Conservation (phyloP, 2,329 filamentous ascomycete species). For the Rhynchosporium agropyri region DNA sequence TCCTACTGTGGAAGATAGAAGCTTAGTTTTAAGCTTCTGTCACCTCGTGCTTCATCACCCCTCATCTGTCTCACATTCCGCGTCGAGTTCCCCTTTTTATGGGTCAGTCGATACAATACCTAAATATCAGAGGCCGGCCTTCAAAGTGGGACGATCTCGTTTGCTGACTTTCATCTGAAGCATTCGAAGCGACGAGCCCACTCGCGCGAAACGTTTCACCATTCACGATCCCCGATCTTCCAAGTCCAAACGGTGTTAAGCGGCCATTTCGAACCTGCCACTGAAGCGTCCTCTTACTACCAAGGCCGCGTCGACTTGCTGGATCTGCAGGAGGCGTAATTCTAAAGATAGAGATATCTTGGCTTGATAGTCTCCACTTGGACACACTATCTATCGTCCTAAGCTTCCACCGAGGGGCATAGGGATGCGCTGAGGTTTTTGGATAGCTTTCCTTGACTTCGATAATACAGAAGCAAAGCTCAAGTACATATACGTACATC, state of each 20-base stretch:
- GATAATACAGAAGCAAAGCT: background rate
- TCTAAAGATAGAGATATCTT: slow-evolving; percentile 10
- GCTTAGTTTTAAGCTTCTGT: slow-evolving; percentile 39
- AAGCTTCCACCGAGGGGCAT: background rate
- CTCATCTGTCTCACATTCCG: slow-evolving; percentile 34
- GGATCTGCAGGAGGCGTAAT: slow-evolving; percentile 8
- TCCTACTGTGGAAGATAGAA: slow-evolving; percentile 8
- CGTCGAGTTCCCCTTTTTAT: slow-evolving; percentile 28
- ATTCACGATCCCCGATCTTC: slow-evolving; percentile 21
- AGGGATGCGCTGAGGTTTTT: slow-evolving; percentile 17
- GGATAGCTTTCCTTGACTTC: slow-evolving; percentile 11
- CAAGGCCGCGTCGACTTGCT: slow-evolving; percentile 23
- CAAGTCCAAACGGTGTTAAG: slow-evolving; percentile 23
- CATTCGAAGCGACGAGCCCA: slow-evolving; percentile 37
- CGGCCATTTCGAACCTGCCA: slow-evolving; percentile 17
- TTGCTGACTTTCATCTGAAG: slow-evolving; percentile 40
- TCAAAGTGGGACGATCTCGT: slow-evolving; percentile 28
- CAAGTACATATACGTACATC: slow-evolving; percentile 1
- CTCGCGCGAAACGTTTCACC: slow-evolving; percentile 35
- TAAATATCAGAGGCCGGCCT: background rate
- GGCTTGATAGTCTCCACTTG: background rate
- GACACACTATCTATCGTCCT: background rate
- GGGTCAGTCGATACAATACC: background rate
- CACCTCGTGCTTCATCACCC: slow-evolving; percentile 34
- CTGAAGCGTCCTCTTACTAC: slow-evolving; percentile 33